These are phyloP conservation scores for Daldinia childiae DNA, from an alignment of 495 filamentous ascomycete species.

Conservation along the genomic window DNA sequence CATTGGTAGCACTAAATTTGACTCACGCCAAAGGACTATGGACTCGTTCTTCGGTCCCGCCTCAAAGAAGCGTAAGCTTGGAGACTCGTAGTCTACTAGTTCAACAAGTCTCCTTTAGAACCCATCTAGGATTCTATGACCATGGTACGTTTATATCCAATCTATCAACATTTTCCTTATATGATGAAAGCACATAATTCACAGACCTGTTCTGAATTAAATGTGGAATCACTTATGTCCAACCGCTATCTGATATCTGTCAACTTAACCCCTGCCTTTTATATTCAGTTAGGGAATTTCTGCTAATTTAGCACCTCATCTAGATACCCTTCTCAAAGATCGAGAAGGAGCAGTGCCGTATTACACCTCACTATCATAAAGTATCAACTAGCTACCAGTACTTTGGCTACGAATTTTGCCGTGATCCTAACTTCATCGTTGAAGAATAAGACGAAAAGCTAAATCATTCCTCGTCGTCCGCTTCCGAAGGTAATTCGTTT, in stretches of 20 bases:
- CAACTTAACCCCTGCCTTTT: constrained; percentile 2
- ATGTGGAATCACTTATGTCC: constrained; percentile 72
- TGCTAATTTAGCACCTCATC: constrained; percentile 14
- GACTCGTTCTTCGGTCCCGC: constrained; percentile 72
- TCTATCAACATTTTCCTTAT: constrained; percentile 37
- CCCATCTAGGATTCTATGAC: neutral
- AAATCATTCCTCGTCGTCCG: constrained; percentile 1
- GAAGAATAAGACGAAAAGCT: neutral
- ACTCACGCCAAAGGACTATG: constrained; percentile 74
- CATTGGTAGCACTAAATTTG: constrained; percentile 77
- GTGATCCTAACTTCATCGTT: constrained; percentile 7
- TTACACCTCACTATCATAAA: neutral
- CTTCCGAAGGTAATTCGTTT: constrained; percentile 61
- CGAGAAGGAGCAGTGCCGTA: neutral
- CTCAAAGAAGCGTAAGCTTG: constrained; percentile 61
- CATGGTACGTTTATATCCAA: constrained; percentile 48
- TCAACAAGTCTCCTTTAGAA: neutral
- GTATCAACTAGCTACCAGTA: neutral
- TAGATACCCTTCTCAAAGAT: neutral
- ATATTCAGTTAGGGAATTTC: neutral
- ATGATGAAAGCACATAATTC: constrained; percentile 75
- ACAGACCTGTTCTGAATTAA: constrained; percentile 83
- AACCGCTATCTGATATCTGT: constrained; percentile 78
- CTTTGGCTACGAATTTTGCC: neutral
- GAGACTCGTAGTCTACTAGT: constrained; percentile 4